Conservation (phyloP, 805 yeast genomes). For the Cyberlindnera mrakii region DNA sequence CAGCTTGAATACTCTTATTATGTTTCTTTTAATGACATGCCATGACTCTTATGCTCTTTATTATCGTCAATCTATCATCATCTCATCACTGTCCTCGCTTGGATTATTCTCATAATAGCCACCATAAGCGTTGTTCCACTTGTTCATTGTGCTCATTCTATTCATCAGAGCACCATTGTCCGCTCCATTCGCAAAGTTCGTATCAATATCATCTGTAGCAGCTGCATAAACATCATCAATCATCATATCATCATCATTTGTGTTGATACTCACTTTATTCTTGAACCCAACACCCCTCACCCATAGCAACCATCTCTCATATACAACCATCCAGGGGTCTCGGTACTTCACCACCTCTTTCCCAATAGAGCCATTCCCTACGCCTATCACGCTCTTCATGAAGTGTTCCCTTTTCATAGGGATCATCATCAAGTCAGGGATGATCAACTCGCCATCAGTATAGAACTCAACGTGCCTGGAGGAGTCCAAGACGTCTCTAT, state of each 20-base stretch:
- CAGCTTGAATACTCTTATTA: background rate
- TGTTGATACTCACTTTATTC: too few species aligned
- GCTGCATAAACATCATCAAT: too few species aligned
- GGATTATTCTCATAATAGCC: slow-evolving; percentile 1
- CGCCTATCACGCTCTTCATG: too few species aligned
- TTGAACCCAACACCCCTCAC: too few species aligned
- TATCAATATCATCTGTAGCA: too few species aligned
- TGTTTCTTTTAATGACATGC: background rate
- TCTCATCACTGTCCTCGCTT: slow-evolving; percentile 2
- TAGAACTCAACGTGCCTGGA: slow-evolving; percentile 9
- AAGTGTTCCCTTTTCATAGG: background rate
- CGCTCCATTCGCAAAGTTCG: too few species aligned
- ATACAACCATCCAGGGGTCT: too few species aligned
- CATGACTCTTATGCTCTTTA: background rate
- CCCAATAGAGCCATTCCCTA: too few species aligned
- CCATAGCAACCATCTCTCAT: too few species aligned
- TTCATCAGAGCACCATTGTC: background rate
- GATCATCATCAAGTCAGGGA: slow-evolving; percentile 6
- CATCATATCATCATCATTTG: too few species aligned
- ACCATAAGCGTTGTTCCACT: background rate
- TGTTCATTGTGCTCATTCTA: background rate
- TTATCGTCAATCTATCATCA: slow-evolving; percentile 2
- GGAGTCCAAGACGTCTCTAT: slow-evolving; percentile 13
- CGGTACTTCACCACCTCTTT: too few species aligned
- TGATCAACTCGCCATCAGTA: slow-evolving; percentile 1